Percentiles rank a stretch among this genome's conserved stretches.
Evolutionary conservation across 2,329 filamentous ascomycete genomes (phyloP).

Genomic region (Fusarium begoniae): DNA sequence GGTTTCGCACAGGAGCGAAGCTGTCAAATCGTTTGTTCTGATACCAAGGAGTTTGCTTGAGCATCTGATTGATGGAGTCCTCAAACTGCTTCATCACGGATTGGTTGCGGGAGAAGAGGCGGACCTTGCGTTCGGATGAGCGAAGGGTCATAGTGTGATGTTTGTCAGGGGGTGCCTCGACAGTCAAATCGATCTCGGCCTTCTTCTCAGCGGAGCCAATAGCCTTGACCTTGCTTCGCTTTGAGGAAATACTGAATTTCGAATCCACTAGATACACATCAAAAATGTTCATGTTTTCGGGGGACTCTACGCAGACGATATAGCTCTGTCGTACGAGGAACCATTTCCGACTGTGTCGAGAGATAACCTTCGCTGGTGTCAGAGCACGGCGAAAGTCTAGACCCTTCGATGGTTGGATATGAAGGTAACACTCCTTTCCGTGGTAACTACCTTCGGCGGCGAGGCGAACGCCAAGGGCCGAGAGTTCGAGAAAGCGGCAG

Average conservation of each 20-base stretch:
- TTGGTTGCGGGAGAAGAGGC: slow-evolving; percentile 90
- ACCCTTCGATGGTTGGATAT: slow-evolving; percentile 91
- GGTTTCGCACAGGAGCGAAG: slow-evolving; percentile 87
- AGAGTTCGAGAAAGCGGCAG: slow-evolving; percentile 95
- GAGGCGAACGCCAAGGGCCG: slow-evolving; percentile 89
- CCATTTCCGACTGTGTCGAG: slow-evolving; percentile 92
- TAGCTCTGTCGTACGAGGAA: slow-evolving; percentile 98
- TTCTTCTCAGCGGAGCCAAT: slow-evolving; percentile 69
- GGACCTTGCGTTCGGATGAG: slow-evolving; percentile 92
- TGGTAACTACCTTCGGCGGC: slow-evolving; percentile 97
- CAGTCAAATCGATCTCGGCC: slow-evolving; percentile 53
- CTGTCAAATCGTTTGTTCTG: slow-evolving; percentile 88
- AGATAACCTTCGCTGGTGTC: slow-evolving; percentile 80
- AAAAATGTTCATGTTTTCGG: slow-evolving; percentile 98
- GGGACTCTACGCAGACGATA: slow-evolving; percentile 96
- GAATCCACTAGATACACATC: slow-evolving; percentile 97
- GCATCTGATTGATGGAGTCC: slow-evolving; percentile 89
- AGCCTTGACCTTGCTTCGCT: slow-evolving; percentile 66
- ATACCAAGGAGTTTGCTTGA: slow-evolving; percentile 83
- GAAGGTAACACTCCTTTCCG: slow-evolving; percentile 93
- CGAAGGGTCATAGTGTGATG: slow-evolving; percentile 89
- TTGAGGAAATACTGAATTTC: slow-evolving; percentile 83
- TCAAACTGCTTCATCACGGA: slow-evolving; percentile 91
- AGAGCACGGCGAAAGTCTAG: slow-evolving; percentile 85
- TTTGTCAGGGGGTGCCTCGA: slow-evolving; percentile 56